A percentile compares a stretch with the other conserved stretches of the same genome.
These are phyloP conservation scores for Dendrobium officinale DNA, from an alignment of 106 monocot genomes.

Conservation along the genomic window DNA sequence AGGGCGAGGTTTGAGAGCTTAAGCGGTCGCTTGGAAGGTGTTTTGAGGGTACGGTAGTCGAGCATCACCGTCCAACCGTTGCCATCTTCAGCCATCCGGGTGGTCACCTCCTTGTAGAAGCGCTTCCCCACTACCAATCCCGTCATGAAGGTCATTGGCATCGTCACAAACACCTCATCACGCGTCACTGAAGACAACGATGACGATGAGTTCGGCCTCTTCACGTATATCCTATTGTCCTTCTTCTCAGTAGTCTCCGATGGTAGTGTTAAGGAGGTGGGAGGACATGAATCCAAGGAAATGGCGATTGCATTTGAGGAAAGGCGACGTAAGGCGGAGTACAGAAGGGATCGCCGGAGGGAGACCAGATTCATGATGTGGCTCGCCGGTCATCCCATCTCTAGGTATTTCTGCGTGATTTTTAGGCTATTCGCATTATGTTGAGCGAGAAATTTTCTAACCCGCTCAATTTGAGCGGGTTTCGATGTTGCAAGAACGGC, in stretches of 20 bases:
- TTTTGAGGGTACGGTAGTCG: slow-evolving; percentile 87
- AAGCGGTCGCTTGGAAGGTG: slow-evolving; percentile 72
- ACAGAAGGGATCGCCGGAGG: neutral
- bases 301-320: neutral
- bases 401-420: neutral
- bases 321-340: neutral
- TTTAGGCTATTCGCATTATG: no score
- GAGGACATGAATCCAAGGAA: neutral
- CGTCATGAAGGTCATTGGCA: slow-evolving; percentile 88
- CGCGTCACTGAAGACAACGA: slow-evolving; percentile 26
- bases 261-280: neutral
- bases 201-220: neutral
- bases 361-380: neutral
- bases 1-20: slow-evolving; percentile 74
- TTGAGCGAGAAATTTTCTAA: no score
- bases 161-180: slow-evolving; percentile 60
- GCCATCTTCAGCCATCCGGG: slow-evolving; percentile 72
- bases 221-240: slow-evolving; percentile 6
- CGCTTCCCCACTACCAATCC: slow-evolving; percentile 91
- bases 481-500: no score
- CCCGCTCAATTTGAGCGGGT: no score
- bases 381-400: neutral
- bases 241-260: neutral
- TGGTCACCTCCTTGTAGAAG: slow-evolving; percentile 82
- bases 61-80: slow-evolving; percentile 99